Conservation (phyloP, 495 filamentous ascomycete genomes). For the Neurospora sp. region DNA sequence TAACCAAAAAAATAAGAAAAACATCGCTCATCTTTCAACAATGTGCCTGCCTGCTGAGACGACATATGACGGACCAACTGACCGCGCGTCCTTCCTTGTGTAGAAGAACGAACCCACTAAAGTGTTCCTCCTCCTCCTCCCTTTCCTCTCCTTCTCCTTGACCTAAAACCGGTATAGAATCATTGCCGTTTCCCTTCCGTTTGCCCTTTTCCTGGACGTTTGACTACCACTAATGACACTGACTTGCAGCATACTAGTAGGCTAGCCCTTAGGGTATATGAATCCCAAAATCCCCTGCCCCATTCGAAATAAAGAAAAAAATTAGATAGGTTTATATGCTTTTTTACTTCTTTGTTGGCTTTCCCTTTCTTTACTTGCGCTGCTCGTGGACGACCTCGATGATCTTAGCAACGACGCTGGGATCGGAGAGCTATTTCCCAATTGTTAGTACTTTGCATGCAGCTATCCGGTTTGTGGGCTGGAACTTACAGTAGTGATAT, state of each 20-base stretch:
- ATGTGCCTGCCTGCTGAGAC: background rate
- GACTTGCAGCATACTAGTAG: background rate
- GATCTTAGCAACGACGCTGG: slow-evolving; percentile 80
- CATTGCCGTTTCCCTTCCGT: background rate
- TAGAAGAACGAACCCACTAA: background rate
- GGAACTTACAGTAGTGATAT: slow-evolving; percentile 73
- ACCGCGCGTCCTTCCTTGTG: background rate
- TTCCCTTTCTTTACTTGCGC: slow-evolving; percentile 32
- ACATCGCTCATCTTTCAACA: background rate
- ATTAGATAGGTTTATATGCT: background rate
- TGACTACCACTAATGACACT: background rate
- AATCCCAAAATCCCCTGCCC: background rate
- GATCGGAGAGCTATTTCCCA: slow-evolving; percentile 66
- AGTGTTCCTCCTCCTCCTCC: background rate
- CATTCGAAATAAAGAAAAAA: background rate
- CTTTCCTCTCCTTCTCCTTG: background rate
- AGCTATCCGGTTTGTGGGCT: background rate
- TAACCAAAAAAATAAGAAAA: background rate
- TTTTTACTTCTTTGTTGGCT: background rate
- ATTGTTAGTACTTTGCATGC: slow-evolving; percentile 25
- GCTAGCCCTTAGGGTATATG: background rate
- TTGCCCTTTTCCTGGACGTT: background rate
- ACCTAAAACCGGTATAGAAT: background rate
- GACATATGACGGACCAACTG: background rate
- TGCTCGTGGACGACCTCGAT: slow-evolving; percentile 63